phyloP scores from a whole-genome alignment of 2,329 filamentous ascomycete genomes.

The Cercospora sp. region DNA sequence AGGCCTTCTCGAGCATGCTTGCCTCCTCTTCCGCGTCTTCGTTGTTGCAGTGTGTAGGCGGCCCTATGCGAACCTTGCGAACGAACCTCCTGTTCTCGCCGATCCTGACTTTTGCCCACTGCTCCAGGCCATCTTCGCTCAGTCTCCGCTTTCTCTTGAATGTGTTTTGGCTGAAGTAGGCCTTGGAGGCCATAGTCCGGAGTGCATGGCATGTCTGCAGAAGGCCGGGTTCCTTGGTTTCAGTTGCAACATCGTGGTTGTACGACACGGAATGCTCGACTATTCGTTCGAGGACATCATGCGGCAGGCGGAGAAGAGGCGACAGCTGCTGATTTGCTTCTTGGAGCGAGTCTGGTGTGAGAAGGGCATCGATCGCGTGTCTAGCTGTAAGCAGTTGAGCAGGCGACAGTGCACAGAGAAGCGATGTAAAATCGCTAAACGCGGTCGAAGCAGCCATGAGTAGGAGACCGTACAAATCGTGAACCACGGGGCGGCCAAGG shows the following conservation, averaged over 20 bases:
- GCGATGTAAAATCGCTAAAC: slow-evolving; percentile 2
- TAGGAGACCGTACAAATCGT: background rate
- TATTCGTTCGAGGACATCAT: slow-evolving; percentile 16
- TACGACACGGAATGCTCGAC: slow-evolving; percentile 14
- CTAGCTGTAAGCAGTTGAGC: slow-evolving; percentile 16
- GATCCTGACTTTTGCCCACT: slow-evolving; percentile 16
- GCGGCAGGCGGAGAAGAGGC: slow-evolving; percentile 18
- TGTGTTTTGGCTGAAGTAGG: slow-evolving; percentile 20
- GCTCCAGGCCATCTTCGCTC: slow-evolving; percentile 14
- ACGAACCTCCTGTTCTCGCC: slow-evolving; percentile 18
- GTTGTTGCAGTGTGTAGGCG: slow-evolving; percentile 19
- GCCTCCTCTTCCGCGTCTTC: slow-evolving; percentile 17
- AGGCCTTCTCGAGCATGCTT: slow-evolving; percentile 14
- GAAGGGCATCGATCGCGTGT: slow-evolving; percentile 16
- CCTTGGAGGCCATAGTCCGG: slow-evolving; percentile 10
- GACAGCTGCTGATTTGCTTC: slow-evolving; percentile 20
- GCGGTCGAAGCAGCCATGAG: slow-evolving; percentile 6
- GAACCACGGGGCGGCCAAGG: background rate
- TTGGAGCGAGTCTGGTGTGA: slow-evolving; percentile 14
- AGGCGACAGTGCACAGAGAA: slow-evolving; percentile 13
- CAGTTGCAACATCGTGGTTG: slow-evolving; percentile 8
- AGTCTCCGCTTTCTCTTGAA: slow-evolving; percentile 20
- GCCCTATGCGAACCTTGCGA: slow-evolving; percentile 10
- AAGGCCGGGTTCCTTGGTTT: slow-evolving; percentile 11
- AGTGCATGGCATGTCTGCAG: slow-evolving; percentile 19